Evolutionary conservation across 192 early-diverging fungal genomes (phyloP).

Genomic region (Entomortierella chlamydospora): DNA sequence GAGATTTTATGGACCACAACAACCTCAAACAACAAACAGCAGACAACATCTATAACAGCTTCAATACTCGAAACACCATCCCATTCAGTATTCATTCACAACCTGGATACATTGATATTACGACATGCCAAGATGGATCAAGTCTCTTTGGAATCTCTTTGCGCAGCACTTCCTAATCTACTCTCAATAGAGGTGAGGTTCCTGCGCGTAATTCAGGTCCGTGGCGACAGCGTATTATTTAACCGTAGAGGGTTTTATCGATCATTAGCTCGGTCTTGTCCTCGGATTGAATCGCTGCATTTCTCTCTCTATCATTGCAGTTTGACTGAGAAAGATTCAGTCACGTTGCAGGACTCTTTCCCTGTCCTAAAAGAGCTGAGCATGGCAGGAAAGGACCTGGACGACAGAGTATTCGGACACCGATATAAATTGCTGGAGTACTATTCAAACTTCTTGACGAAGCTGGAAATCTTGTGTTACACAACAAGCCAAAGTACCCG

Average conservation of each 20-base stretch:
- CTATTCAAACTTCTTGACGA: conserved; percentile 2
- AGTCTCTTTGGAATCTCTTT: neutral
- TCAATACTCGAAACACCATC: neutral
- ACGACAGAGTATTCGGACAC: neutral
- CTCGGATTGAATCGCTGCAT: neutral
- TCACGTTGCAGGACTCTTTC: neutral
- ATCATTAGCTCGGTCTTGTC: neutral
- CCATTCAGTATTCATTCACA: neutral
- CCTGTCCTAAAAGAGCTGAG: neutral
- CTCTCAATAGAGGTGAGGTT: neutral
- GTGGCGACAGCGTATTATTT: neutral
- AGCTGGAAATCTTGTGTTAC: conserved; percentile 5
- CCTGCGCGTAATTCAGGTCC: neutral
- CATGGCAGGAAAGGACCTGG: neutral
- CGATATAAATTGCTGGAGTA: neutral
- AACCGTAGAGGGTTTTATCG: neutral
- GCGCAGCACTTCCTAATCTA: neutral
- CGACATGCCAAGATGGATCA: neutral
- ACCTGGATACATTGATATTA: neutral
- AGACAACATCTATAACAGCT: neutral
- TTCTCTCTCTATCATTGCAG: neutral
- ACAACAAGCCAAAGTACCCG: neutral
- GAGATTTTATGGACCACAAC: neutral
- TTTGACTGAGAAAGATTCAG: neutral
- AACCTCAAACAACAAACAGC: neutral